phyloP scores from a whole-genome alignment of 352 stramenopile genomes.

The Globisporangium ultimum region DNA sequence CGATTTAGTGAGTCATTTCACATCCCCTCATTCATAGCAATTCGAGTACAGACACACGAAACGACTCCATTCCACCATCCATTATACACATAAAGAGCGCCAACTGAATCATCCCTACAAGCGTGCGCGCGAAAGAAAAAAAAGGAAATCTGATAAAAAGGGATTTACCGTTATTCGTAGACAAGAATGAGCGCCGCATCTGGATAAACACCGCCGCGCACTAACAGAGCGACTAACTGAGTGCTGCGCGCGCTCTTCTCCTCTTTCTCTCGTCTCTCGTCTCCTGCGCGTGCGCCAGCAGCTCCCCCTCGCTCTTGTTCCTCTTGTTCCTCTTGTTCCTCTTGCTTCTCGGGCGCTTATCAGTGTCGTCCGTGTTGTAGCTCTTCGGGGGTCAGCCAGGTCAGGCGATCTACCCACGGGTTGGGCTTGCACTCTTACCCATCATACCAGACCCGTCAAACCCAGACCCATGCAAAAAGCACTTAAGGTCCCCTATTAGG shows the following conservation, averaged over 20 bases:
- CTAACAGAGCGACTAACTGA: background rate
- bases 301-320: background rate
- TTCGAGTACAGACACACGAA: no score
- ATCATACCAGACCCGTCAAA: background rate
- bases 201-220: background rate
- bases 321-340: slow-evolving; percentile 1
- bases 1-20: no score
- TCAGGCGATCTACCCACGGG: background rate
- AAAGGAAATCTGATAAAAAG: background rate
- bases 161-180: slow-evolving; percentile 1
- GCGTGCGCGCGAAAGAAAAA: background rate
- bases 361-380: slow-evolving; percentile 5
- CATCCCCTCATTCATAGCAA: no score
- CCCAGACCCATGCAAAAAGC: background rate
- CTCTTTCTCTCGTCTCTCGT: background rate
- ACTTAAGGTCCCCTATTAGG: slow-evolving; percentile 13
- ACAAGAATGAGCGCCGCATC: slow-evolving; percentile 8
- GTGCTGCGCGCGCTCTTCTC: background rate
- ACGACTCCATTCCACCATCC: no score
- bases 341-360: background rate
- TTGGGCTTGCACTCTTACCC: background rate
- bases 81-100: no score
- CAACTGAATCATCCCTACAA: no score
- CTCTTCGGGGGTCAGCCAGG: slow-evolving; percentile 4
- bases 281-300: background rate